Conservation (phyloP, 116 monocot genomes). For the Dioscorea cayenensis region DNA sequence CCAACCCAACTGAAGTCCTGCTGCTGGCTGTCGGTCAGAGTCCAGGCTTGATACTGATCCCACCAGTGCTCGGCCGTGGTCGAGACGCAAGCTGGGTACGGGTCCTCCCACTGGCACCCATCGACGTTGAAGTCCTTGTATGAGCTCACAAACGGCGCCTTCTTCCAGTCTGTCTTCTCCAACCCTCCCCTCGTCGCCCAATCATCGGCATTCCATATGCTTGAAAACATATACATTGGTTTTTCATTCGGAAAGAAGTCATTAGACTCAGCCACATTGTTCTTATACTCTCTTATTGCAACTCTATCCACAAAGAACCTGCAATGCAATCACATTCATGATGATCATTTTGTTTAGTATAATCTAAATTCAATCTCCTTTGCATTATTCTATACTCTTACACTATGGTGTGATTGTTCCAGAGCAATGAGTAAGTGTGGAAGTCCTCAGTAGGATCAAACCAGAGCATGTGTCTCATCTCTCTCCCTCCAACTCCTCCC, state of each 20-base stretch:
- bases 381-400: constrained; percentile 39
- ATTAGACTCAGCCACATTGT: constrained; percentile 42
- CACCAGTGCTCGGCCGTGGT: constrained; percentile 78
- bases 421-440: constrained; percentile 85
- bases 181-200: constrained; percentile 97
- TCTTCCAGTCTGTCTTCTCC: constrained; percentile 94
- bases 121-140: constrained; percentile 83
- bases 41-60: constrained; percentile 82
- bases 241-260: constrained; percentile 78
- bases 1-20: constrained; percentile 67
- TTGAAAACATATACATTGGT: constrained; percentile 96
- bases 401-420: constrained; percentile 81
- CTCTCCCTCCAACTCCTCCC: constrained; percentile 75
- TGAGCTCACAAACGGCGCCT: constrained; percentile 72
- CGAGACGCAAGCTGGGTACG: constrained; percentile 59
- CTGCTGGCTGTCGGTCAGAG: constrained; percentile 46
- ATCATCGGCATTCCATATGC: constrained; percentile 99
- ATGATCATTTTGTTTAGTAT: background rate
- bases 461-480: constrained; percentile 92
- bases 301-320: constrained; percentile 89
- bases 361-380: background rate
- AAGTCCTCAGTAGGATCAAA: constrained; percentile 94
- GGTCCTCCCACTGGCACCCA: constrained; percentile 74
- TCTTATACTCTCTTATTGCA: constrained; percentile 64
- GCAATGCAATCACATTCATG: constrained; percentile 5